A percentile compares a stretch with the other conserved stretches of the same genome.
These are phyloP conservation scores for Talaromyces atroroseus DNA, from an alignment of 2,329 filamentous ascomycete genomes.

Conservation along the genomic window DNA sequence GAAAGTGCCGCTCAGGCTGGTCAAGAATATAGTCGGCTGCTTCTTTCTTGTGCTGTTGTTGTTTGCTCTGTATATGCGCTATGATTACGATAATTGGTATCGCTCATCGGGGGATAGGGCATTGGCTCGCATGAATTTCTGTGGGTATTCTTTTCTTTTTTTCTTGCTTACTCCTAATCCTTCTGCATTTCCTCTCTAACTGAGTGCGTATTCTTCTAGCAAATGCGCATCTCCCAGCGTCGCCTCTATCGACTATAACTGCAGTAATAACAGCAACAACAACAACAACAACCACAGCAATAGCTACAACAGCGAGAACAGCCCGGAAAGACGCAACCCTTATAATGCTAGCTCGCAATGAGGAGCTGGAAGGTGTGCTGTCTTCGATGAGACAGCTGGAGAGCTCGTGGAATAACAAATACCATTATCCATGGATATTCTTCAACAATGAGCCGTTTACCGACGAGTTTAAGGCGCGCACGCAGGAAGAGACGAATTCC, in stretches of 20 bases:
- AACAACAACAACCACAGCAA: too few relatives aligned
- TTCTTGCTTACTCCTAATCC: not conserved
- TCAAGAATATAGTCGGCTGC: not conserved
- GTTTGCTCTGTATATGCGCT: not conserved
- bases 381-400: conserved; percentile 88
- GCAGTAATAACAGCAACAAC: not conserved
- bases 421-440: conserved; percentile 99
- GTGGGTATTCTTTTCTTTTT: conserved; percentile 2
- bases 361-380: conserved; percentile 78
- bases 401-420: conserved; percentile 93
- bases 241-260: not conserved
- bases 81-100: conserved; percentile 8
- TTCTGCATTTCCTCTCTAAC: not conserved
- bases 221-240: not conserved
- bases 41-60: not conserved
- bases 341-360: conserved; percentile 84
- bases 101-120: conserved; percentile 12
- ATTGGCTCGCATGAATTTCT: conserved; percentile 6
- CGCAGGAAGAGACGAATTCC: conserved; percentile 76
- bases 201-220: not conserved
- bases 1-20: conserved; percentile 1
- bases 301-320: not conserved
- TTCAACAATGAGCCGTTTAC: conserved; percentile 95
- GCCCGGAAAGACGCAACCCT: conserved; percentile 89
- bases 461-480: conserved; percentile 87